Conservation (phyloP, 2,329 filamentous ascomycete species). For the Ceratocystis huliohia region DNA sequence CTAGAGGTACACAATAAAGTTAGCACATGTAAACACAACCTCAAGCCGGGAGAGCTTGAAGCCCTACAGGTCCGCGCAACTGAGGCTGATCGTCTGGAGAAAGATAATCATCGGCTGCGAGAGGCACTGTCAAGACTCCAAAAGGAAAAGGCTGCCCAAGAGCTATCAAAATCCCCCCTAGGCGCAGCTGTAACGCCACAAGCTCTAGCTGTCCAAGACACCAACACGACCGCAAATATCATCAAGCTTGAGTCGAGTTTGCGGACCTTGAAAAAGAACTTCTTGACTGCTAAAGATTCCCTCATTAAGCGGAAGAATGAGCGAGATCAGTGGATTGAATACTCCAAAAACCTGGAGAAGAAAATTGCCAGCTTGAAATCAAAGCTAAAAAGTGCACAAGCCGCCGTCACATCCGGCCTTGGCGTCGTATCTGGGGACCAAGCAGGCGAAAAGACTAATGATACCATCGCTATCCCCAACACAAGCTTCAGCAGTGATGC, state of each 20-base stretch:
- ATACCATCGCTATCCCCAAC: slow-evolving; percentile 15
- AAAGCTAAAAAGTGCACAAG: slow-evolving; percentile 21
- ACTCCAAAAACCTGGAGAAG: slow-evolving; percentile 33
- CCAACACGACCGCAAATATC: not conserved
- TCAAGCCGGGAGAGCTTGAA: slow-evolving; percentile 27
- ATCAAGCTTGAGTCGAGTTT: not conserved
- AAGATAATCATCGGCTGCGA: slow-evolving; percentile 34
- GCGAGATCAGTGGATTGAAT: slow-evolving; percentile 35
- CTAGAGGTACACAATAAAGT: slow-evolving; percentile 22
- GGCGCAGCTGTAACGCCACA: slow-evolving; percentile 10
- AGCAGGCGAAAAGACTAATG: slow-evolving; percentile 5
- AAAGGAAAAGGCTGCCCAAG: slow-evolving; percentile 24
- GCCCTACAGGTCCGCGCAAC: slow-evolving; percentile 27
- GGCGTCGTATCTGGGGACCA: not conserved
- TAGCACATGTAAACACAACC: slow-evolving; percentile 23
- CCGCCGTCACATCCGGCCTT: slow-evolving; percentile 5
- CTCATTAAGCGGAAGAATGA: slow-evolving; percentile 33
- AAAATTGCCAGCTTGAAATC: slow-evolving; percentile 28
- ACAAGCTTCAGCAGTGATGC: slow-evolving; percentile 10
- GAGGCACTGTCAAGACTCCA: slow-evolving; percentile 27
- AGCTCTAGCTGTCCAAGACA: slow-evolving; percentile 11
- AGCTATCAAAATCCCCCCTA: not conserved
- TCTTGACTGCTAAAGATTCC: slow-evolving; percentile 32
- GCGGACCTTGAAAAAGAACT: slow-evolving; percentile 29
- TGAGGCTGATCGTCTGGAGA: slow-evolving; percentile 29